Evolutionary conservation across 345 rosid species (phyloP).

Genomic region (Dovyalis caffra): DNA sequence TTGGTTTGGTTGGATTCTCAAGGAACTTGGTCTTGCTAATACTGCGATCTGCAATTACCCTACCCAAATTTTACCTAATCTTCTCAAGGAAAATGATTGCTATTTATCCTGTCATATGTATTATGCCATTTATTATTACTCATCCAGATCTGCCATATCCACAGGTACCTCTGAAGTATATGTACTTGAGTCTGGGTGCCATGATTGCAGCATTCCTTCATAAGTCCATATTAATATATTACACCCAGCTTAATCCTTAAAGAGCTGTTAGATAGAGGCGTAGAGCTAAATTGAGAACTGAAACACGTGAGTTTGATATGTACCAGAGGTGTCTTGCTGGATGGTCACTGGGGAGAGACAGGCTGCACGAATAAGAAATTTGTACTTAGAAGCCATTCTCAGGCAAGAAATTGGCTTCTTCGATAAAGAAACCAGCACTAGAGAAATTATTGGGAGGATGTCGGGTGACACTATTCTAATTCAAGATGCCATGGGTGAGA

Average conservation of each 20-base stretch:
- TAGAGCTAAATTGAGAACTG: background rate
- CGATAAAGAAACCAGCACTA: slow-evolving; percentile 19
- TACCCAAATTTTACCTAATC: background rate
- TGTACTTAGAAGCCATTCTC: slow-evolving; percentile 16
- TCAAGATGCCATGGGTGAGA: slow-evolving; percentile 31
- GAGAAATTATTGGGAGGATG: slow-evolving; percentile 20
- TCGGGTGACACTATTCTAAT: slow-evolving; percentile 22
- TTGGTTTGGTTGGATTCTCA: too few relatives aligned
- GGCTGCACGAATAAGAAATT: slow-evolving; percentile 17
- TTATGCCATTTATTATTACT: too few relatives aligned
- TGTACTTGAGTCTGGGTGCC: slow-evolving; percentile 18
- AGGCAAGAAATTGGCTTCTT: slow-evolving; percentile 24
- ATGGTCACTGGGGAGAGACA: slow-evolving; percentile 18
- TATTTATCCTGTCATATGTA: too few relatives aligned
- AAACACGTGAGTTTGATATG: background rate
- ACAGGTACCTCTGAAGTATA: slow-evolving; percentile 12
- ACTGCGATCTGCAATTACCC: too few relatives aligned
- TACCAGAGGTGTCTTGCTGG: slow-evolving; percentile 27
- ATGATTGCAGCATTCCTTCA: slow-evolving; percentile 19
- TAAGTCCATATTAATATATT: slow-evolving; percentile 7
- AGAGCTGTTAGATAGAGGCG: too few relatives aligned
- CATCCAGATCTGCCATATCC: background rate
- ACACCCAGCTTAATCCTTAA: background rate
- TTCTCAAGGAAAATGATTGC: too few relatives aligned
- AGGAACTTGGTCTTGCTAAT: too few relatives aligned